Evolutionary conservation across 192 early-diverging fungal genomes (phyloP), one percentile per base, ranked within the genome.

Genomic region (Coemansia sp.): DNA sequence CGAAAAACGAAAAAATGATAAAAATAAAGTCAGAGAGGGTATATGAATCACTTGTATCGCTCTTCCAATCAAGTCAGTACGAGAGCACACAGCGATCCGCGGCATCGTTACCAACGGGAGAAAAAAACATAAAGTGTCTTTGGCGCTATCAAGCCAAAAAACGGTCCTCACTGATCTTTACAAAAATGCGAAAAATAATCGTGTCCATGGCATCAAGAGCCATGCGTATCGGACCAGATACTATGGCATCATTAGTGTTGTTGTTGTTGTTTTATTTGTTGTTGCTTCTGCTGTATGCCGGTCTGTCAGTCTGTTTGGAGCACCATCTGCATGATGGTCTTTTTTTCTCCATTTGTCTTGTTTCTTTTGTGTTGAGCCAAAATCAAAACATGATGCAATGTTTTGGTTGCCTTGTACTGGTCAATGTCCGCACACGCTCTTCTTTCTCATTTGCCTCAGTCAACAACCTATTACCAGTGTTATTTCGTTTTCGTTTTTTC

Each of bases 401-500:
- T 32, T 32, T 32, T 32, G 32, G 32, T 2, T 4, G 32, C 32
- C 32, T 0, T 32, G 32, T 32, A 4, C 32, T 32, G 2, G 32
- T 32, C 32, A 32, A 32, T 32, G 32, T 32, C 32, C 32, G 32
- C 32, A 32, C 32, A 32, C 32, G 32, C 32, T 32, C 32, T 32
- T 32, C 32, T 32, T 32, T 32, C 32, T 32, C 32, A 32, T 32
- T 32, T 32, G 32, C 32, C 32, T 32, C 32, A 32, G 32, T 32
- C 32, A 32, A 32, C 32, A 32, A 32, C 32, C 32, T 32, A 32
- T 32, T 32, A 2, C 19, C 47, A 42, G 61, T 36, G 40, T 42
- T 43, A 15, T 47, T 51, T 59, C 61, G 37, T 61, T 51, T 49
- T 59, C 9, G 21, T 48, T 57, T 26, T 21, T 47, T 26, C 57